Evolutionary conservation across 2,329 filamentous ascomycete species (phyloP).

Genomic region (Phaeoacremonium minimum): DNA sequence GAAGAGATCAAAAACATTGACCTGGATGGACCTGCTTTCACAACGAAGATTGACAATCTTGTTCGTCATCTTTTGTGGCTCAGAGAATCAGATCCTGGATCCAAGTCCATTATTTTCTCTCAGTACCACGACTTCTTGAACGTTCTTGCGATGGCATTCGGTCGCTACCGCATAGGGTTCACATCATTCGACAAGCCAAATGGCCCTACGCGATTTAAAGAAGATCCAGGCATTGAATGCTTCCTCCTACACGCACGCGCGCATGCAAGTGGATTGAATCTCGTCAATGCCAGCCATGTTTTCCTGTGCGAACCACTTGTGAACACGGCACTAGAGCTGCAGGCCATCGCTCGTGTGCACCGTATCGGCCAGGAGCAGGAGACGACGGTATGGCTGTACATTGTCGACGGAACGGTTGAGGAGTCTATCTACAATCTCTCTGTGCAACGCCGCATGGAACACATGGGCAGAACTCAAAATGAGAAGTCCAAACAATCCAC

Average conservation of each 20-base stretch:
- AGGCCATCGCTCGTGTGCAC: conserved; percentile 92
- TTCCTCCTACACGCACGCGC: conserved; percentile 87
- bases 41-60: conserved; percentile 85
- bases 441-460: conserved; percentile 70
- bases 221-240: conserved; percentile 69
- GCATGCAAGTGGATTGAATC: conserved; percentile 82
- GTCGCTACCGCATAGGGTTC: conserved; percentile 67
- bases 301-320: conserved; percentile 92
- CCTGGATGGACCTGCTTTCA: conserved; percentile 68
- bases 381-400: conserved; percentile 93
- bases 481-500: conserved; percentile 16
- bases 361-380: conserved; percentile 84
- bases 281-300: conserved; percentile 90
- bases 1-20: conserved; percentile 80
- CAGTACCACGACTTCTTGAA: conserved; percentile 77
- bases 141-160: conserved; percentile 68
- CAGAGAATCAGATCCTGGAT: conserved; percentile 74
- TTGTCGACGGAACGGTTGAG: conserved; percentile 87
- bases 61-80: conserved; percentile 82
- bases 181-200: conserved; percentile 63
- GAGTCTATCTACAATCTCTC: conserved; percentile 88
- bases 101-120: conserved; percentile 92
- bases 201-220: conserved; percentile 73
- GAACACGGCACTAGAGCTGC: conserved; percentile 89
- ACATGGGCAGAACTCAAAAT: conserved; percentile 54